phyloP scores from a whole-genome alignment of 805 yeast genomes.

The Ogataea wickerhamii region DNA sequence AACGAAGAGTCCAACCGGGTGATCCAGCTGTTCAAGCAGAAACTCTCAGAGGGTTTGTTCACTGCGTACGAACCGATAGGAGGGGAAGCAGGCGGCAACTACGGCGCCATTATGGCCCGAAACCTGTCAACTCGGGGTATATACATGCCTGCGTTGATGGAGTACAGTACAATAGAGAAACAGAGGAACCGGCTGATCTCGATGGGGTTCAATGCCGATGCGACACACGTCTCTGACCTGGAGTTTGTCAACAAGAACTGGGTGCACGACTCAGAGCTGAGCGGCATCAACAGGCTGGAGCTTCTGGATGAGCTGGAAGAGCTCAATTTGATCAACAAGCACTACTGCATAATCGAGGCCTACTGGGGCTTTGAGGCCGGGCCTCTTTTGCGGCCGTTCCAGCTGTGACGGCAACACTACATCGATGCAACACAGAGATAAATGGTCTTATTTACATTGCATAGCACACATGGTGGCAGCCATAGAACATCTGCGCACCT shows the following conservation, averaged over 20 bases:
- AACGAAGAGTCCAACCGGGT: conserved; percentile 46
- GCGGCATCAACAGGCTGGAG: conserved; percentile 52
- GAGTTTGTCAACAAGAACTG: conserved; percentile 39
- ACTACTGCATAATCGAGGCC: conserved; percentile 46
- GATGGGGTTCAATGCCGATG: conserved; percentile 23
- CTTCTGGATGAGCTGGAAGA: conserved; percentile 76
- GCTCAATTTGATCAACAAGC: conserved; percentile 54
- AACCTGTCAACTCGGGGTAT: conserved; percentile 62
- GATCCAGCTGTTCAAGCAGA: conserved; percentile 38
- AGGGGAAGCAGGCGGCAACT: conserved; percentile 43
- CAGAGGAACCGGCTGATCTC: conserved; percentile 37
- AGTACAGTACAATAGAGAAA: conserved; percentile 44
- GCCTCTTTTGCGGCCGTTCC: conserved; percentile 8
- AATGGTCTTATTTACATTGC: conserved; percentile 2
- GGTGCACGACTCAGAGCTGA: conserved; percentile 39
- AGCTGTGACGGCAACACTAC: conserved; percentile 7
- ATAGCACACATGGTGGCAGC: not conserved
- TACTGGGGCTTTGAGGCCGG: conserved; percentile 22
- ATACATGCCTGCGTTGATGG: conserved; percentile 52
- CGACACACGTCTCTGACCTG: conserved; percentile 42
- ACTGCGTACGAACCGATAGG: conserved; percentile 70
- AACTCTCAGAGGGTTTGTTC: conserved; percentile 30
- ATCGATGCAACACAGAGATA: not conserved
- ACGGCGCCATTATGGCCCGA: conserved; percentile 65
- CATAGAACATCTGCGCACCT: not conserved